These are phyloP conservation scores for Brassica napus DNA, from an alignment of 345 rosid genomes.

Conservation along the genomic window Da-Ae NC_063437.1:8212501-8213000, in stretches of 20 bases:
- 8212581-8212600: conserved; percentile 82
- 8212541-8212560: conserved; percentile 52
- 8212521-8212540: background rate
- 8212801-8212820: conserved; percentile 91
- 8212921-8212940: background rate
- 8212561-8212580: conserved; percentile 81
- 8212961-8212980: conserved; percentile 52
- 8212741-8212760: background rate
- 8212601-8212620: conserved; percentile 95
- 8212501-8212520: background rate
- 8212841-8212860: conserved; percentile 92
- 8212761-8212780: background rate
- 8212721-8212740: conserved; percentile 2
- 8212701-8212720: conserved; percentile 80
- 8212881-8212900: conserved; percentile 78
- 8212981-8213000: conserved; percentile 94
- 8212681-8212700: conserved; percentile 68
- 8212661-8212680: conserved; percentile 81
- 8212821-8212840: conserved; percentile 97
- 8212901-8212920: background rate
- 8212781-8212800: conserved; percentile 48
- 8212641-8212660: conserved; percentile 78
- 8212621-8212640: conserved; percentile 85
- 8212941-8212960: background rate
- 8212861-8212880: conserved; percentile 82